A percentile compares a stretch with the other conserved stretches of the same genome.
Conservation (phyloP, 768 basidiomycete species). For the Tulasnella sp. region DNA sequence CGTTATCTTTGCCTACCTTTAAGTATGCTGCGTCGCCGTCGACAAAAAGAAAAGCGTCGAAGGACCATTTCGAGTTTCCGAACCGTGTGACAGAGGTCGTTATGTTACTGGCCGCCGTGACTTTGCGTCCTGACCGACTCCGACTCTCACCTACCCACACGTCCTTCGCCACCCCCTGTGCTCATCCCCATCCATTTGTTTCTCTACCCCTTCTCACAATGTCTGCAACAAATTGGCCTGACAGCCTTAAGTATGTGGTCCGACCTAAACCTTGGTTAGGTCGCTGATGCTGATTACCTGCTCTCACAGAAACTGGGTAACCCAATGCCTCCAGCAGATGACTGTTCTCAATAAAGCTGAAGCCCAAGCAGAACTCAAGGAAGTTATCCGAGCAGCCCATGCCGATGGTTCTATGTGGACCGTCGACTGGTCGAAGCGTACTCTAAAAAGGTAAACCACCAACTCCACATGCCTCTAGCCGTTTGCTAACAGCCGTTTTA, state of each 20-base stretch:
- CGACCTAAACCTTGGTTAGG: not conserved
- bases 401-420: slow-evolving; percentile 78
- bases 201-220: not conserved
- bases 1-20: not conserved
- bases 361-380: slow-evolving; percentile 90
- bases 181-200: not conserved
- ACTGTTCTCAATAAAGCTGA: slow-evolving; percentile 80
- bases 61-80: not conserved
- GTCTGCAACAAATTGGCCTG: slow-evolving; percentile 34
- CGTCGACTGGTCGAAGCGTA: slow-evolving; percentile 88
- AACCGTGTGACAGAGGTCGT: not conserved
- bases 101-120: not conserved
- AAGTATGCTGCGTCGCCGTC: not conserved
- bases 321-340: slow-evolving; percentile 87
- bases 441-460: slow-evolving; percentile 64
- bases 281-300: not conserved
- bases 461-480: slow-evolving; percentile 19
- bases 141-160: slow-evolving; percentile 1
- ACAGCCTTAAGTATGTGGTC: slow-evolving; percentile 34
- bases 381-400: slow-evolving; percentile 94
- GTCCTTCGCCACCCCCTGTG: not conserved
- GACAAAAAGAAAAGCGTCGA: not conserved
- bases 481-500: slow-evolving; percentile 56
- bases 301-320: slow-evolving; percentile 79
- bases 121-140: not conserved